phyloP scores from a whole-genome alignment of 768 basidiomycete genomes.

The Filobasidium floriforme region DNA sequence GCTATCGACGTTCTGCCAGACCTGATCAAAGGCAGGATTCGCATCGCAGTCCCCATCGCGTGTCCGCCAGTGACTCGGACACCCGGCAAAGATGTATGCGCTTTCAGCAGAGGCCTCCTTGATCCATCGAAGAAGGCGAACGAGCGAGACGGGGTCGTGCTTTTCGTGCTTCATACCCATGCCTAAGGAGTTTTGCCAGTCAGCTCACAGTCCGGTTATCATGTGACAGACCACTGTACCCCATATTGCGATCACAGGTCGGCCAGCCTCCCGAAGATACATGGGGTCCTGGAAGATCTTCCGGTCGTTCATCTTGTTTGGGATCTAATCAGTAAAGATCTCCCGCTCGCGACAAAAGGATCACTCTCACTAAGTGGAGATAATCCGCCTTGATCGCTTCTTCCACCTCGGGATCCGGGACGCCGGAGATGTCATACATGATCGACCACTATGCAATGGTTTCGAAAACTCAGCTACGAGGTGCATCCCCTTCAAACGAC shows the following conservation, averaged over 20 bases:
- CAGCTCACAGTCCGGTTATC: neutral
- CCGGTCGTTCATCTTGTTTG: constrained; percentile 49
- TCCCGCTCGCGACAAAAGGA: neutral
- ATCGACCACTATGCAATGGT: constrained; percentile 54
- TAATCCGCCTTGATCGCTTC: constrained; percentile 64
- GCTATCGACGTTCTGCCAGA: constrained; percentile 59
- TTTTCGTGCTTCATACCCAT: constrained; percentile 60
- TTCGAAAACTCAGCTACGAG: neutral
- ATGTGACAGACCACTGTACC: constrained; percentile 50
- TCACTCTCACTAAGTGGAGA: constrained; percentile 30
- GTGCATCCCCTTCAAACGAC: too few species aligned
- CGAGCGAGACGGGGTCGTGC: constrained; percentile 59
- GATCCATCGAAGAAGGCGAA: constrained; percentile 55
- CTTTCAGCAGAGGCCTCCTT: constrained; percentile 62
- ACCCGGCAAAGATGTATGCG: constrained; percentile 63
- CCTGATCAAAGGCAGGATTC: constrained; percentile 58
- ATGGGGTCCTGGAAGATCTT: constrained; percentile 62
- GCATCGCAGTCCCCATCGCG: constrained; percentile 62
- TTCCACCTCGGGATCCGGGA: constrained; percentile 63
- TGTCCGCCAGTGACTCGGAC: constrained; percentile 68
- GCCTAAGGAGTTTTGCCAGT: constrained; percentile 46
- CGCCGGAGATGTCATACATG: constrained; percentile 79
- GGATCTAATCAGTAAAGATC: neutral
- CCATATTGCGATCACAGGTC: constrained; percentile 68
- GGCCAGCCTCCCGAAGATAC: constrained; percentile 64